Percentiles rank a stretch among this genome's conserved stretches.
Evolutionary conservation across 495 filamentous ascomycete species (phyloP).

Genomic region (Tuber indicum): DNA sequence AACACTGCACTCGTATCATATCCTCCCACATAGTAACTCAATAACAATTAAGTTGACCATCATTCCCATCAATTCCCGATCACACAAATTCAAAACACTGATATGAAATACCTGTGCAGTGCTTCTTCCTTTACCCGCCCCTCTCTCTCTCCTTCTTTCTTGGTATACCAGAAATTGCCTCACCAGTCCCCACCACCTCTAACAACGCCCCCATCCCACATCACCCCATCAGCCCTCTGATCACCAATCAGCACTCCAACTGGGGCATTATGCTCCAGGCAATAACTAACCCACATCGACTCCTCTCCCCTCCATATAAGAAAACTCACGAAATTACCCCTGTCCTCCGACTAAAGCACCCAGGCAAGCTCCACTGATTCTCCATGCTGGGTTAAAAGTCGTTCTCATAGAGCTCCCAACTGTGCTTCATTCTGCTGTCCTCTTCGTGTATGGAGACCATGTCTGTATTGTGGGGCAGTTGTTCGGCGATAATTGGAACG

Average conservation of each 20-base stretch:
- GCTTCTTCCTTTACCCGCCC: not conserved
- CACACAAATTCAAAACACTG: not conserved
- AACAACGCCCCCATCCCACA: constrained; percentile 18
- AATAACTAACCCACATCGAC: constrained; percentile 31
- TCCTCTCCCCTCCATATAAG: constrained; percentile 24
- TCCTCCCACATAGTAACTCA: not conserved
- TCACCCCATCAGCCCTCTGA: constrained; percentile 38
- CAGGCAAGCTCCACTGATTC: not conserved
- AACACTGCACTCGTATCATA: no score
- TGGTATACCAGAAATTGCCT: constrained; percentile 18
- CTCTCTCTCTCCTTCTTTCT: not conserved
- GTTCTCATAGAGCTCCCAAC: constrained; percentile 27
- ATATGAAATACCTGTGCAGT: not conserved
- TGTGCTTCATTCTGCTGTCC: constrained; percentile 19
- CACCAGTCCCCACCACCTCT: constrained; percentile 14
- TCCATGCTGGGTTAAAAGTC: not conserved
- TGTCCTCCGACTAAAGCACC: constrained; percentile 31
- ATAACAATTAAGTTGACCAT: not conserved
- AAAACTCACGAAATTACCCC: constrained; percentile 38
- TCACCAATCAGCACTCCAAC: constrained; percentile 12
- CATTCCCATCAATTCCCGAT: not conserved
- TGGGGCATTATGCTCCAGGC: constrained; percentile 26
- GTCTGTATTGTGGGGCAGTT: constrained; percentile 15
- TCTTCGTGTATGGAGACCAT: constrained; percentile 1
- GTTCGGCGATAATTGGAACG: not conserved